Conservation (phyloP, 2,329 filamentous ascomycete species). For the Lachnellula willkommii region DNA sequence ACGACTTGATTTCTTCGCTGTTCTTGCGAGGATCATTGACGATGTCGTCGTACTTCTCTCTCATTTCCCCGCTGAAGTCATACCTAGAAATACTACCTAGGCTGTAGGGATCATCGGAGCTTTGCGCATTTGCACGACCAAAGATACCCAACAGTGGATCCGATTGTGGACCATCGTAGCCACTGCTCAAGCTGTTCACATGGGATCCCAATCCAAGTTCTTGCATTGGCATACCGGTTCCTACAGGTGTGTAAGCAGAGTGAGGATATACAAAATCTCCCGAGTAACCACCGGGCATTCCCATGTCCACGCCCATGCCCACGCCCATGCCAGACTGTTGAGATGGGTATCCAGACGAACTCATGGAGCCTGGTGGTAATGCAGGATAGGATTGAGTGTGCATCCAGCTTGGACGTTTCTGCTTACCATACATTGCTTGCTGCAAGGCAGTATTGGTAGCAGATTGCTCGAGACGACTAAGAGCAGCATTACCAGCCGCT, state of each 20-base stretch:
- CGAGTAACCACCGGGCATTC: background rate
- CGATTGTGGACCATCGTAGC: too few species aligned
- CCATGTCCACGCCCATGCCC: background rate
- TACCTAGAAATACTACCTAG: conserved; percentile 27
- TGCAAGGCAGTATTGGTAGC: conserved; percentile 9
- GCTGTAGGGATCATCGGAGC: conserved; percentile 29
- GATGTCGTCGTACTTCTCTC: conserved; percentile 20
- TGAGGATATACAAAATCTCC: conserved; percentile 4
- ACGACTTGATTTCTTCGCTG: conserved; percentile 61
- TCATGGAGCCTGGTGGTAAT: conserved; percentile 1
- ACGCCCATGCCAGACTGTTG: background rate
- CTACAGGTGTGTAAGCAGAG: background rate
- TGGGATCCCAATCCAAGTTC: background rate
- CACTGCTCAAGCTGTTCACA: background rate
- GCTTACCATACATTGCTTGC: conserved; percentile 20
- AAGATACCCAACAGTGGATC: too few species aligned
- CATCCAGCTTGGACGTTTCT: conserved; percentile 24
- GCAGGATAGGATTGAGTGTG: background rate
- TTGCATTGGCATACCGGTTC: background rate
- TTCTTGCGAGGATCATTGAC: conserved; percentile 45
- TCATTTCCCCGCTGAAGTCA: conserved; percentile 28
- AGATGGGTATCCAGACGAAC: background rate
- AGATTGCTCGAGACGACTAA: background rate
- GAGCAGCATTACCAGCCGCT: conserved; percentile 10
- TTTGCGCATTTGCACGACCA: background rate